Evolutionary conservation across 768 basidiomycete genomes (phyloP).

Genomic region (Mrakia blollopis): DNA sequence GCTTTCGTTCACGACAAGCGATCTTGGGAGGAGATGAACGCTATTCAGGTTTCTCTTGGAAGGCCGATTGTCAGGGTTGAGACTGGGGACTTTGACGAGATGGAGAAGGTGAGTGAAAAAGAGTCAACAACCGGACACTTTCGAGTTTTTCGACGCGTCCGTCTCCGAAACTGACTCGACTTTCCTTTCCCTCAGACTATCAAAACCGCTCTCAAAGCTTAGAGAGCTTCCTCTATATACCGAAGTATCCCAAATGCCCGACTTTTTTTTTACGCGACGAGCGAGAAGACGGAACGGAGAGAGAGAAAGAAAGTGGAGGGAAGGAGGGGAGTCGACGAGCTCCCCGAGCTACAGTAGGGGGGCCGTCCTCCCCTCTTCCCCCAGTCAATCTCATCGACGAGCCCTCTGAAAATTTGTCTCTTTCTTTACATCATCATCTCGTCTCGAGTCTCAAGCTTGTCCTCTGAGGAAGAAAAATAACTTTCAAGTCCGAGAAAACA

Average conservation of each 20-base stretch:
- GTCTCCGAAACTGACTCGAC: not conserved
- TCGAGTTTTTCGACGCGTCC: not conserved
- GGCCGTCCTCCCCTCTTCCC: too few relatives aligned
- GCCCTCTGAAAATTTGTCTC: not conserved
- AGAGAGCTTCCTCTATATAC: too few relatives aligned
- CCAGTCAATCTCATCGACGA: not conserved
- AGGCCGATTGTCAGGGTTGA: slow-evolving; percentile 78
- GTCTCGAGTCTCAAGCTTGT: not conserved
- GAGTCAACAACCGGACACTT: too few relatives aligned
- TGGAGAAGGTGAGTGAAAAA: slow-evolving; percentile 69
- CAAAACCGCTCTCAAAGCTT: slow-evolving; percentile 32
- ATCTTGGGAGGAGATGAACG: slow-evolving; percentile 84
- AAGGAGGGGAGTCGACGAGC: not conserved
- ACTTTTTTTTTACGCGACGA: not conserved
- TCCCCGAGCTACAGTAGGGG: not conserved
- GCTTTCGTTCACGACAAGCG: slow-evolving; percentile 90
- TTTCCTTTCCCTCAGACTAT: slow-evolving; percentile 24
- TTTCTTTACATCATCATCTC: not conserved
- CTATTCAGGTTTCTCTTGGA: slow-evolving; percentile 73
- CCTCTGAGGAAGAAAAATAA: not conserved
- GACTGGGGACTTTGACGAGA: slow-evolving; percentile 82
- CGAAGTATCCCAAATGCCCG: not conserved
- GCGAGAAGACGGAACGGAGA: too few relatives aligned
- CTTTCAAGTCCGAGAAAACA: not conserved
- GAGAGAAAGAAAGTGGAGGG: not conserved